Evolutionary conservation across 345 rosid species (phyloP).

Genomic region (Theobroma cacao): DNA sequence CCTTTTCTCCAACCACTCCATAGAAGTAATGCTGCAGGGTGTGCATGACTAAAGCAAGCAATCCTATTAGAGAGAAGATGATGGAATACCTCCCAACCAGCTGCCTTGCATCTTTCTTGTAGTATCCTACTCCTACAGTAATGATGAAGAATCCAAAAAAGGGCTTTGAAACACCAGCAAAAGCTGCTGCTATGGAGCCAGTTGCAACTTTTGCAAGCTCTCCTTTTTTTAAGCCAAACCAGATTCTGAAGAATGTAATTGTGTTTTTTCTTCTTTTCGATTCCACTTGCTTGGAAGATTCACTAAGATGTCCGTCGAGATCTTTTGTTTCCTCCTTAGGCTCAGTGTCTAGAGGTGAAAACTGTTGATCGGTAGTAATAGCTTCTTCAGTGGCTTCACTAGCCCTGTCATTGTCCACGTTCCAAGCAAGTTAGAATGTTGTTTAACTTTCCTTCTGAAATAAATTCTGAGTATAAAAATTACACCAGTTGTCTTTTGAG

Average conservation of each 20-base stretch:
- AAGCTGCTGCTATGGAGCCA: slow-evolving; percentile 57
- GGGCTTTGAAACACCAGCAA: slow-evolving; percentile 71
- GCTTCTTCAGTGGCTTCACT: slow-evolving; percentile 16
- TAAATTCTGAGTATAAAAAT: background rate
- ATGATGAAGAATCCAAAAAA: slow-evolving; percentile 58
- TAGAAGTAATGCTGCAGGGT: slow-evolving; percentile 66
- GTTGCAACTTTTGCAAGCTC: slow-evolving; percentile 39
- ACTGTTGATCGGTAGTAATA: slow-evolving; percentile 4
- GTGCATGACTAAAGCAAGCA: slow-evolving; percentile 50
- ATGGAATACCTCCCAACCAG: slow-evolving; percentile 45
- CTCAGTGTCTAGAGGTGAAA: slow-evolving; percentile 14
- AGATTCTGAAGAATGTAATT: slow-evolving; percentile 49
- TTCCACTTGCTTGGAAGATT: slow-evolving; percentile 21
- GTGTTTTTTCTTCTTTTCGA: slow-evolving; percentile 6
- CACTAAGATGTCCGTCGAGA: background rate
- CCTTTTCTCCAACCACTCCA: slow-evolving; percentile 65
- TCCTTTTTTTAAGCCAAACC: slow-evolving; percentile 42
- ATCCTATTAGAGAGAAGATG: slow-evolving; percentile 41
- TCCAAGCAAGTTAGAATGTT: slow-evolving; percentile 4
- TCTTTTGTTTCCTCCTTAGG: slow-evolving; percentile 11
- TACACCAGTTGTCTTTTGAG: background rate
- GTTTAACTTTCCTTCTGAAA: background rate
- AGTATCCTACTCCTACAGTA: slow-evolving; percentile 56
- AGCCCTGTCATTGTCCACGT: slow-evolving; percentile 23
- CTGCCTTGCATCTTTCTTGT: slow-evolving; percentile 31